Base-by-base conservation (phyloP, 371 early-diverging fungal genomes). In the Mucor piriformis region DNA sequence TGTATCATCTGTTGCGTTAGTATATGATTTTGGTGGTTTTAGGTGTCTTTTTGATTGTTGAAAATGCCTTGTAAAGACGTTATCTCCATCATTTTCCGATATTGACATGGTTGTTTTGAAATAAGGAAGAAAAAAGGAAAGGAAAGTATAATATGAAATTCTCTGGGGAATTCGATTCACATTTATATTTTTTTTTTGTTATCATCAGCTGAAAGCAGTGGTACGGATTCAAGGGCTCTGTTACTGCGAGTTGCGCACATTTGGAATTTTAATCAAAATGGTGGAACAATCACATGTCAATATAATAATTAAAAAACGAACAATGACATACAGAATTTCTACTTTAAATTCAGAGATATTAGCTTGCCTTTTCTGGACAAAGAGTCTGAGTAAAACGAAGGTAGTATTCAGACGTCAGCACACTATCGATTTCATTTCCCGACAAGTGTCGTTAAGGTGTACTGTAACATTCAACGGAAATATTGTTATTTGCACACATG, bases 71-170 rank as follows among this genome's bases (percentile, higher is more conserved):
- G 27, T 13, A 42, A 58, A 58, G 50, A 86, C 62, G 18, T 54
- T 43, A 40, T 83, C 85, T 12, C 79, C 74, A 18, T 82, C 81
- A 12, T 73, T 72, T 27, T 81, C 81, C 72, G 40, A 76, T 75
- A 58, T 81, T 78, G 38, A 84, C 69, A 61, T 83, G 73, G 27
- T 80, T 82, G 6, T 46, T 16, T 32, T 37, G 64, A 37, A 32
- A 83, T 73, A 63, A 84, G 83, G 8, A 84, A 76, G 15, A 73
- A 63, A 25, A 83, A 82, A 61, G 84, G 82, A 61, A 83, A 77
- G 76, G 75, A n/a, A 83, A 76, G 44, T 82, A 70, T 48, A 81
- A 84, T 35, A 77, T 70, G 43, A 83, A 84, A 57, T 82, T 13
- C 77, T 74, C n/a, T 21, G 74, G 76, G 48, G 85, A 67, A 53